A percentile compares a stretch with the other conserved stretches of the same genome.
phyloP scores from a whole-genome alignment of 2,329 filamentous ascomycete species.

The Graphiopsis chlorocephala region DNA sequence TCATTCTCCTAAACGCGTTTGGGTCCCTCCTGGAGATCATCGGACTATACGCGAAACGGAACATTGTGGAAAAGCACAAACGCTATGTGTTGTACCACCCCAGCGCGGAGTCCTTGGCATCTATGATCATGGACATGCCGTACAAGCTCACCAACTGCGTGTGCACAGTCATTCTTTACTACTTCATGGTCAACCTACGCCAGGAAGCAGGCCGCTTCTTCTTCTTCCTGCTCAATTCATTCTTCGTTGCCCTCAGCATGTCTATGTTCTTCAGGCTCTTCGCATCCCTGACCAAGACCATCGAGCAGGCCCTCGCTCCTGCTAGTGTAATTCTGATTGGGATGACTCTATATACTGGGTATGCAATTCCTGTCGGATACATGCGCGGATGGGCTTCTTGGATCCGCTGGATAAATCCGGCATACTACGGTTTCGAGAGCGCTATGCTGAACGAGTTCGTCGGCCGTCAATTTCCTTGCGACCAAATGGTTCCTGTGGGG shows the following conservation, averaged over 20 bases:
- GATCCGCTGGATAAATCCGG: slow-evolving; percentile 72
- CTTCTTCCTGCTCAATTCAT: slow-evolving; percentile 46
- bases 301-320: slow-evolving; percentile 18
- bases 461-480: slow-evolving; percentile 54
- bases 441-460: slow-evolving; percentile 54
- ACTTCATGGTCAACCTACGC: slow-evolving; percentile 50
- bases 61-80: slow-evolving; percentile 81
- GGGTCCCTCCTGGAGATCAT: slow-evolving; percentile 65
- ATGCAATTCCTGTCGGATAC: slow-evolving; percentile 55
- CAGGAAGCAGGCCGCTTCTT: slow-evolving; percentile 48
- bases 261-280: slow-evolving; percentile 43
- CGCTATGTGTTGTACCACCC: slow-evolving; percentile 84
- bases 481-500: slow-evolving; percentile 29
- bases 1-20: slow-evolving; percentile 77
- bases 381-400: slow-evolving; percentile 73
- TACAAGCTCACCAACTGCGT: slow-evolving; percentile 43
- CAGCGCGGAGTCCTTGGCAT: slow-evolving; percentile 72
- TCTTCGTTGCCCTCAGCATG: slow-evolving; percentile 41
- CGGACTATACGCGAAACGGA: slow-evolving; percentile 76
- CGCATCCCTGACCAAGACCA: slow-evolving; percentile 23
- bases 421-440: slow-evolving; percentile 21
- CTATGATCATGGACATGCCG: slow-evolving; percentile 45
- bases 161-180: slow-evolving; percentile 46
- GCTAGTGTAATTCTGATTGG: slow-evolving; percentile 44
- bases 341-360: slow-evolving; percentile 67